Conservation (phyloP, 345 rosid species). For the Populus pruinosa region DNA sequence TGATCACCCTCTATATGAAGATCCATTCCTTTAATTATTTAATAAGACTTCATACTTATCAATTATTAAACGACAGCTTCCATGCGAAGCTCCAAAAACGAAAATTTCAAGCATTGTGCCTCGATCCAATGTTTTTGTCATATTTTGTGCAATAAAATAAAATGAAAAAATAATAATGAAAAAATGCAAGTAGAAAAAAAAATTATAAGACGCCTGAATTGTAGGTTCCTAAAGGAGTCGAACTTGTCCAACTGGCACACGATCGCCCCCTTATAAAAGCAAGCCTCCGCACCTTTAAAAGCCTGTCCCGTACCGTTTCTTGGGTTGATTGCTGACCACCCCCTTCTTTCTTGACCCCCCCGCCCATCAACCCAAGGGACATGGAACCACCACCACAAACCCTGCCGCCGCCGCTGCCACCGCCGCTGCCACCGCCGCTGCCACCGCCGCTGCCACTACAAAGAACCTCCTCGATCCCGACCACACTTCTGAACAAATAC, state of each 20-base stretch:
- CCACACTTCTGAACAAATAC: slow-evolving; percentile 59
- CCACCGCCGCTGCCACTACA: neutral
- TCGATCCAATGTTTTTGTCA: too few species aligned
- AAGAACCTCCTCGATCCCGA: slow-evolving; percentile 14
- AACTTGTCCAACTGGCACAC: neutral
- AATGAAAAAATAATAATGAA: neutral
- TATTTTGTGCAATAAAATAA: too few species aligned
- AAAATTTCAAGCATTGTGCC: too few species aligned
- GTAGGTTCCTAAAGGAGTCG: neutral
- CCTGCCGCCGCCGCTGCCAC: slow-evolving; percentile 2
- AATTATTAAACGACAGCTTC: too few species aligned
- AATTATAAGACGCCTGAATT: neutral
- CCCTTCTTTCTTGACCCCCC: neutral
- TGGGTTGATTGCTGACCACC: neutral
- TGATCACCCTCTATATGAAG: too few species aligned
- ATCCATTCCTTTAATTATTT: too few species aligned
- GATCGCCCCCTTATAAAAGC: neutral
- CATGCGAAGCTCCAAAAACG: too few species aligned
- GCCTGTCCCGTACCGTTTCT: neutral
- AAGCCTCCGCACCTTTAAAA: neutral
- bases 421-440: slow-evolving; percentile 6
- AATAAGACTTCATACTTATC: neutral
- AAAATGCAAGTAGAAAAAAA: neutral
- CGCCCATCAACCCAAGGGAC: neutral
- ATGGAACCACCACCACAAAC: slow-evolving; percentile 17